Conservation (phyloP, 805 yeast species). For the Metschnikowia aberdeeniae region DNA sequence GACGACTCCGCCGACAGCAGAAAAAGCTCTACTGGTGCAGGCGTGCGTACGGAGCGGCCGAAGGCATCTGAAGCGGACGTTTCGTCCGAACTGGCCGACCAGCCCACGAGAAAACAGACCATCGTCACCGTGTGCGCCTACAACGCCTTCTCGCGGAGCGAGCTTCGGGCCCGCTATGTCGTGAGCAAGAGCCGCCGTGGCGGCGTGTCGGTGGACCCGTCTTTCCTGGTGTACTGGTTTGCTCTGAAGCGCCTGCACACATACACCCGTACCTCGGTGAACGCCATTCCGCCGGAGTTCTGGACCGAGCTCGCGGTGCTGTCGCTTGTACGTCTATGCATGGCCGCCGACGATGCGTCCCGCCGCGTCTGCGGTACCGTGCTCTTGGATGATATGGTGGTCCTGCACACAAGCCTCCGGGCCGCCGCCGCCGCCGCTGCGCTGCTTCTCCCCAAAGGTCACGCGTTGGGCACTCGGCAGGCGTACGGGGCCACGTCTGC, state of each 20-base stretch:
- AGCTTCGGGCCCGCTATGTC: constrained; percentile 62
- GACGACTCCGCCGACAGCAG: too few relatives aligned
- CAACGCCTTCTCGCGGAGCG: constrained; percentile 71
- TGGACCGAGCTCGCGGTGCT: constrained; percentile 67
- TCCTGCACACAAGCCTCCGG: constrained; percentile 25
- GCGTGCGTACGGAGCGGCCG: neutral
- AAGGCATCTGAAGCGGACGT: neutral
- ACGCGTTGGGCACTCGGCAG: constrained; percentile 41
- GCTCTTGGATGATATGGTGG: constrained; percentile 33
- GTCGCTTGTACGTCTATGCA: constrained; percentile 49
- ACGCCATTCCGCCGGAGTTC: constrained; percentile 17
- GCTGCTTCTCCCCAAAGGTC: constrained; percentile 44
- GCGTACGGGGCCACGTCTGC: constrained; percentile 32
- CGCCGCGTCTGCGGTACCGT: constrained; percentile 58
- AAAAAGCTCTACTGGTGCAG: too few relatives aligned
- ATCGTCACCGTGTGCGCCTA: constrained; percentile 60
- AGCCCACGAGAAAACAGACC: constrained; percentile 23
- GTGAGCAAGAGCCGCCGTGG: constrained; percentile 16
- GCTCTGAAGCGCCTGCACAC: constrained; percentile 8
- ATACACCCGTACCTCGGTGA: constrained; percentile 16
- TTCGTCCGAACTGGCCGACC: constrained; percentile 1
- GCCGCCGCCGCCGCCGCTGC: constrained; percentile 37
- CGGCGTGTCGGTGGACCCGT: constrained; percentile 10
- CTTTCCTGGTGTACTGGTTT: constrained; percentile 9
- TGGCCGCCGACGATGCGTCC: constrained; percentile 50